These are phyloP conservation scores for Acrocalymma vagum DNA, from an alignment of 2,329 filamentous ascomycete species.

Conservation along the genomic window DNA sequence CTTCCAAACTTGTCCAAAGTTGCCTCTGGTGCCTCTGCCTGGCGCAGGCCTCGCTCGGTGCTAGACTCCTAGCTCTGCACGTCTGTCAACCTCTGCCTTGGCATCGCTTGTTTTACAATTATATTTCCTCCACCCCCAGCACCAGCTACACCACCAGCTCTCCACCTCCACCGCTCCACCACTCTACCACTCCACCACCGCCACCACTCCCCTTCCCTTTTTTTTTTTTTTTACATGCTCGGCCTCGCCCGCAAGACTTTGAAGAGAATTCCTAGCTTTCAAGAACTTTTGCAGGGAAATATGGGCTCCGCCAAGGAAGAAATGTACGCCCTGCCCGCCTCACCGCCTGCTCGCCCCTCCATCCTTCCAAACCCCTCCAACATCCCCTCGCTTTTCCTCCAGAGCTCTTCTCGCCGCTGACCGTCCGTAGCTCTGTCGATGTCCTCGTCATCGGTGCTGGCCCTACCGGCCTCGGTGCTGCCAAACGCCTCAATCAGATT, in stretches of 20 bases:
- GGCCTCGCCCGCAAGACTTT: slow-evolving; percentile 49
- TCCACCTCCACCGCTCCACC: slow-evolving; percentile 25
- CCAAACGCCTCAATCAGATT: slow-evolving; percentile 96
- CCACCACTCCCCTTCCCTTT: slow-evolving; percentile 22
- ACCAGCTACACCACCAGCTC: slow-evolving; percentile 23
- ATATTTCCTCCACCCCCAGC: slow-evolving; percentile 32
- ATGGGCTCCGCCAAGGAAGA: slow-evolving; percentile 51
- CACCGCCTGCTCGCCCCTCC: too few relatives aligned
- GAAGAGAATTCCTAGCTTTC: slow-evolving; percentile 52
- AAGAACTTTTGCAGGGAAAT: slow-evolving; percentile 49
- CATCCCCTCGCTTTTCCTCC: too few relatives aligned
- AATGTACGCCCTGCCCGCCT: slow-evolving; percentile 44
- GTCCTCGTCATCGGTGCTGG: slow-evolving; percentile 98
- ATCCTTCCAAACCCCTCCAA: too few relatives aligned
- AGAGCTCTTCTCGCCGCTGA: too few relatives aligned
- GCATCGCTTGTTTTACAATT: slow-evolving; percentile 33
- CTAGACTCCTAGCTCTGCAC: slow-evolving; percentile 21
- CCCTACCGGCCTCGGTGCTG: slow-evolving; percentile 95
- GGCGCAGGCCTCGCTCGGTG: too few relatives aligned
- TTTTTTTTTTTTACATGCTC: slow-evolving; percentile 42
- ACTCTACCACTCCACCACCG: slow-evolving; percentile 21
- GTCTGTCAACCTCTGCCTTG: slow-evolving; percentile 31
- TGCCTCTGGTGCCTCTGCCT: too few relatives aligned
- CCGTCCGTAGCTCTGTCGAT: slow-evolving; percentile 78
- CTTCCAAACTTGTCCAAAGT: too few relatives aligned